Evolutionary conservation across 2,329 filamentous ascomycete species (phyloP).

Genomic region (Pseudogymnoascus sp.): DNA sequence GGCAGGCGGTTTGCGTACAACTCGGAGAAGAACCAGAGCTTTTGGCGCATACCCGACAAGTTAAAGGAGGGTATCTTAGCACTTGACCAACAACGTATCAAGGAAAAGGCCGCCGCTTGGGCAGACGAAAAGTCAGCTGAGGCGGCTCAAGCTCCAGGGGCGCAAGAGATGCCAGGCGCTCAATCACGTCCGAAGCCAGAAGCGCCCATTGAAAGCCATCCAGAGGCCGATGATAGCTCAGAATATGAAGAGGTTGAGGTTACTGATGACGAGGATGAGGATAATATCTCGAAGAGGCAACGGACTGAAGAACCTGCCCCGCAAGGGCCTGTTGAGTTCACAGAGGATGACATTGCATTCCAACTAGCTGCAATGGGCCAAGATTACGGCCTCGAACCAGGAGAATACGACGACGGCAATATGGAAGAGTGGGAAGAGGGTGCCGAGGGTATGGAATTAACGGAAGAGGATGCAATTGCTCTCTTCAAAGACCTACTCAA

Average conservation of each 20-base stretch:
- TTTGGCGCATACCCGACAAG: constrained; percentile 89
- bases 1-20: constrained; percentile 89
- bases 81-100: constrained; percentile 63
- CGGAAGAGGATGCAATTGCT: constrained; percentile 64
- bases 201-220: constrained; percentile 26
- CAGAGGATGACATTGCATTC: constrained; percentile 88
- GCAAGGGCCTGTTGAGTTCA: constrained; percentile 62
- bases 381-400: constrained; percentile 70
- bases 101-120: constrained; percentile 41
- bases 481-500: constrained; percentile 81
- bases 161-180: constrained; percentile 17
- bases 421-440: constrained; percentile 59
- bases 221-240: constrained; percentile 47
- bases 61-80: constrained; percentile 69
- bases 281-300: constrained; percentile 42
- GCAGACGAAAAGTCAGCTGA: constrained; percentile 21
- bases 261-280: constrained; percentile 40
- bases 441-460: constrained; percentile 59
- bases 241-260: constrained; percentile 54
- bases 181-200: constrained; percentile 11
- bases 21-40: constrained; percentile 73
- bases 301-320: constrained; percentile 34
- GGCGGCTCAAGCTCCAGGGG: constrained; percentile 24
- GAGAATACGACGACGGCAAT: constrained; percentile 62
- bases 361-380: constrained; percentile 85